Evolutionary conservation across 495 filamentous ascomycete genomes (phyloP).

Genomic region (Filosporella fistucella): DNA sequence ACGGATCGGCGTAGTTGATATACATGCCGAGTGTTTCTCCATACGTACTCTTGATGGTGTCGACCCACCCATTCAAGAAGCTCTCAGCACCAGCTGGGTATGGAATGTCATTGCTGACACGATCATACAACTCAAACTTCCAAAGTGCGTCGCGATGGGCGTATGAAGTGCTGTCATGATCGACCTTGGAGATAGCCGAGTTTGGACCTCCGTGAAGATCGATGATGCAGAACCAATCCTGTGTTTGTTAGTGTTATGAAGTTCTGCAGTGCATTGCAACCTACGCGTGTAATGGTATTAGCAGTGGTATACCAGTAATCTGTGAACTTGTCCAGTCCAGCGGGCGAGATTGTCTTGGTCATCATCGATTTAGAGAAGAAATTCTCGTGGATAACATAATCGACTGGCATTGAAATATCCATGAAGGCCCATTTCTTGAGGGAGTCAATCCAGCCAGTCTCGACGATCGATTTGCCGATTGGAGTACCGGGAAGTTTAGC

Average conservation of each 20-base stretch:
- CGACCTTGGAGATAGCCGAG: slow-evolving; percentile 35
- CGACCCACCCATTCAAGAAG: slow-evolving; percentile 41
- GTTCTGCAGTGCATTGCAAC: no score
- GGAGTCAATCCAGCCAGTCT: slow-evolving; percentile 3
- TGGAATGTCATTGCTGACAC: slow-evolving; percentile 32
- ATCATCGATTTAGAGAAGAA: slow-evolving; percentile 30
- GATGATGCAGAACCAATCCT: slow-evolving; percentile 39
- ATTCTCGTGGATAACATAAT: slow-evolving; percentile 12
- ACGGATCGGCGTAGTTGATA: slow-evolving; percentile 68
- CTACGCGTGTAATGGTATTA: slow-evolving; percentile 32
- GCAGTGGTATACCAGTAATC: slow-evolving; percentile 45
- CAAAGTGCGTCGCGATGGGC: slow-evolving; percentile 52
- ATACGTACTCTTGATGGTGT: slow-evolving; percentile 17
- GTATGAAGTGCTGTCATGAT: slow-evolving; percentile 49
- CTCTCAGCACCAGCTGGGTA: slow-evolving; percentile 31
- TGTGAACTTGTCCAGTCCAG: slow-evolving; percentile 21
- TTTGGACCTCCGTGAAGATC: slow-evolving; percentile 45
- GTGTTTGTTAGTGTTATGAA: no score
- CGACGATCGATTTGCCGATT: not conserved
- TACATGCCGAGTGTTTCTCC: slow-evolving; percentile 45
- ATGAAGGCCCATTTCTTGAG: slow-evolving; percentile 2
- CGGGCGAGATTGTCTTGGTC: slow-evolving; percentile 13
- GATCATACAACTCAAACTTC: slow-evolving; percentile 53
- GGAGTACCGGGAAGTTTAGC: not conserved
- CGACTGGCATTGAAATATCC: not conserved